Conservation (phyloP, 306 rosid genomes). For the Bauhinia variegata region DNA sequence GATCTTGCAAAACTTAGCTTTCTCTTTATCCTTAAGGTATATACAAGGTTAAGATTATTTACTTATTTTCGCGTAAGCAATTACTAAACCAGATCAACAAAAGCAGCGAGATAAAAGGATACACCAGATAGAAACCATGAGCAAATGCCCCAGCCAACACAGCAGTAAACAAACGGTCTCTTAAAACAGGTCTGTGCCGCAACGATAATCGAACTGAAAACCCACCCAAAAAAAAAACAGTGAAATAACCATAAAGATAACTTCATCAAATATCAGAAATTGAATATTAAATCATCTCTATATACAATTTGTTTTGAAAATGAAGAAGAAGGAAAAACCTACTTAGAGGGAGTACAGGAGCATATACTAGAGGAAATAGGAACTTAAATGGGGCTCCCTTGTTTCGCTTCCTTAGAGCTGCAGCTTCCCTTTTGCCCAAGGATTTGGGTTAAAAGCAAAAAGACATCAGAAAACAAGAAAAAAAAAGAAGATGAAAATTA, state of each 20-base stretch:
- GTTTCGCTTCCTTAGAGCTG: constrained; percentile 55
- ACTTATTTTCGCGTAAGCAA: not conserved
- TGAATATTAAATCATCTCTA: not conserved
- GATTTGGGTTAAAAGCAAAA: not conserved
- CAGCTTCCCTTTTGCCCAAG: constrained; percentile 54
- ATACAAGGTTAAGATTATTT: not conserved
- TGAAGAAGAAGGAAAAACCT: constrained; percentile 21
- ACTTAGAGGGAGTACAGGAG: constrained; percentile 95
- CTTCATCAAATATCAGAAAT: not conserved
- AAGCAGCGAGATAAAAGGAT: constrained; percentile 55
- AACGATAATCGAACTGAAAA: constrained; percentile 75
- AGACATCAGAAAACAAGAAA: not conserved
- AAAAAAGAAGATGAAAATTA: constrained; percentile 4
- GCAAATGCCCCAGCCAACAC: constrained; percentile 83
- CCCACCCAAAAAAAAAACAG: not conserved
- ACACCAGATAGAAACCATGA: constrained; percentile 90
- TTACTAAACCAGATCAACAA: not conserved
- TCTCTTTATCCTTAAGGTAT: not conserved
- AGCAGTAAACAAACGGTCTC: constrained; percentile 85
- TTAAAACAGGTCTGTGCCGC: constrained; percentile 77
- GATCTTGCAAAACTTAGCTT: not conserved
- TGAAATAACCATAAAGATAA: constrained; percentile 1
- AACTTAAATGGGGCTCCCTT: constrained; percentile 74
- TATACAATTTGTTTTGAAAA: not conserved
- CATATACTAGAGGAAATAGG: constrained; percentile 84